A percentile compares a stretch with the other conserved stretches of the same genome.
phyloP scores from a whole-genome alignment of 192 early-diverging fungal genomes.

The Umbelopsis ramanniana region DNA sequence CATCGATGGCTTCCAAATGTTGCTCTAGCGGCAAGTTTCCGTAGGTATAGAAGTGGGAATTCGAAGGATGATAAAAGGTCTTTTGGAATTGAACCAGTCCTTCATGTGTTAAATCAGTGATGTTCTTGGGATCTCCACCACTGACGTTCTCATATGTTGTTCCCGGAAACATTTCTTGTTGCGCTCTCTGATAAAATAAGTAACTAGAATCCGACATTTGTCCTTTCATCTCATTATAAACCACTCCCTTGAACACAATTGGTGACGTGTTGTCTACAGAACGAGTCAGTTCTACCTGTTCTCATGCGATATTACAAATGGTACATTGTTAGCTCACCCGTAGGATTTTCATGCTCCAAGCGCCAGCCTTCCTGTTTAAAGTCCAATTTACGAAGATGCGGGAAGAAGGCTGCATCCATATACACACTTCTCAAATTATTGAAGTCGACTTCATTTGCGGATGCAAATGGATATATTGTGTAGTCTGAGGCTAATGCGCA shows the following conservation, averaged over 20 bases:
- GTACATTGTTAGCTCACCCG: constrained; percentile 67
- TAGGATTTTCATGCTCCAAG: constrained; percentile 77
- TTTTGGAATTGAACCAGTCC: constrained; percentile 84
- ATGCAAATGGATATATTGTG: constrained; percentile 93
- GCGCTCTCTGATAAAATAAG: constrained; percentile 74
- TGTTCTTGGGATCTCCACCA: constrained; percentile 89
- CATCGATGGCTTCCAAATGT: constrained; percentile 73
- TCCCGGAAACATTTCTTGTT: constrained; percentile 84
- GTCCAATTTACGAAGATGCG: constrained; percentile 78
- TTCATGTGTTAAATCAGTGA: constrained; percentile 87
- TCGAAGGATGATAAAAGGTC: constrained; percentile 90
- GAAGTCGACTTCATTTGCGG: constrained; percentile 88
- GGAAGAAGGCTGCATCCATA: constrained; percentile 88
- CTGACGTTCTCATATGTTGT: constrained; percentile 83
- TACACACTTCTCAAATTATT: constrained; percentile 89
- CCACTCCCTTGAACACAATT: constrained; percentile 91
- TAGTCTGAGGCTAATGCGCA: constrained; percentile 68
- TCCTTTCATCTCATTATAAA: constrained; percentile 99
- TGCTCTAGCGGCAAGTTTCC: constrained; percentile 79
- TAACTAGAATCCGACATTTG: constrained; percentile 78
- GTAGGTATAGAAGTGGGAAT: constrained; percentile 91
- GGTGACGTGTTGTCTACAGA: constrained; percentile 69
- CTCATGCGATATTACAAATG: constrained; percentile 57
- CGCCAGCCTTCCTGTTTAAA: constrained; percentile 97
- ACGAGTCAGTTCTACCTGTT: constrained; percentile 77